A percentile compares a stretch with the other conserved stretches of the same genome.
phyloP scores from a whole-genome alignment of 176 grass and related monocot genomes.

The Zea mays region DNA sequence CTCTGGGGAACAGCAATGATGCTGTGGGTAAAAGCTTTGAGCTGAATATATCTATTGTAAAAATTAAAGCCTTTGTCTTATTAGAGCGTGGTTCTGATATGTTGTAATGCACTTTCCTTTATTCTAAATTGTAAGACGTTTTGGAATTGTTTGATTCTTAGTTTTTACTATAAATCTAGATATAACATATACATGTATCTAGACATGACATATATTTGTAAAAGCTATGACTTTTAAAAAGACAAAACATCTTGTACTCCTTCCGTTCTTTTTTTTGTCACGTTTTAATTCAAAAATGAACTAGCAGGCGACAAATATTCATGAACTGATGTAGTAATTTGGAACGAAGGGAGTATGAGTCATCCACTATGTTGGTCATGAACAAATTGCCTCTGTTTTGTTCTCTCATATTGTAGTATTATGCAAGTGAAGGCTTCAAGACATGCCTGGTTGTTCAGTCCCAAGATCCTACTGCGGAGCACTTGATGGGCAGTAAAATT shows the following conservation, averaged over 20 bases:
- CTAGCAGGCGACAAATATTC: too few species aligned
- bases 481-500: constrained; percentile 74
- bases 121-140: too few species aligned
- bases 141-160: too few species aligned
- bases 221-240: too few species aligned
- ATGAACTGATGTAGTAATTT: too few species aligned
- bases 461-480: constrained; percentile 62
- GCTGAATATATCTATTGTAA: not conserved
- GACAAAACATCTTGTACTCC: too few species aligned
- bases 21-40: not conserved
- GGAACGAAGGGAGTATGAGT: not conserved
- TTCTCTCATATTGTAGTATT: constrained; percentile 49
- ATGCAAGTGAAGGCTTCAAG: constrained; percentile 77
- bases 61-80: not conserved
- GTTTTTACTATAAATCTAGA: too few species aligned
- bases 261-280: too few species aligned
- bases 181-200: too few species aligned
- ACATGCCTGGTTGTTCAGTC: constrained; percentile 83
- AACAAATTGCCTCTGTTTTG: constrained; percentile 1
- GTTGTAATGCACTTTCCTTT: not conserved
- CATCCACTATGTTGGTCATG: not conserved
- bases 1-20: not conserved
- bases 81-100: not conserved
- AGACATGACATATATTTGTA: too few species aligned
- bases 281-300: too few species aligned